Percentiles rank a stretch among this genome's conserved stretches.
phyloP scores from a whole-genome alignment of 495 filamentous ascomycete species.

The Astrothelium subdiscretum region DNA sequence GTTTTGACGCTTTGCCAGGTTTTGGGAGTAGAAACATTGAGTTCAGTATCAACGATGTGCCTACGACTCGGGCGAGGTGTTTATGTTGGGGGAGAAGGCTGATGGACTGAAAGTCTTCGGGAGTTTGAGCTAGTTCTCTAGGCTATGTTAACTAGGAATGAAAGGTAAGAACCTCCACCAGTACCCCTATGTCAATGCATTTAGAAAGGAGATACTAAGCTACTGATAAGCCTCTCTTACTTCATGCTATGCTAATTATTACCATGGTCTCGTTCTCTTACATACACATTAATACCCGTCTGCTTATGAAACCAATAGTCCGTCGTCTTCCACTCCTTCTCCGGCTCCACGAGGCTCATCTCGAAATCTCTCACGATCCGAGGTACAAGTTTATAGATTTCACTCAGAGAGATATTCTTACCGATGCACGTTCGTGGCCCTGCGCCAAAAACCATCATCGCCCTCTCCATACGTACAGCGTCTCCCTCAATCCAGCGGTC shows the following conservation, averaged over 20 bases:
- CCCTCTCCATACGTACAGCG: background rate
- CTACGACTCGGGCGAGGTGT: too few species aligned
- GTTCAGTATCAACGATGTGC: too few species aligned
- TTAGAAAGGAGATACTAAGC: background rate
- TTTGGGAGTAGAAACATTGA: too few species aligned
- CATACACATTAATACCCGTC: conserved; percentile 13
- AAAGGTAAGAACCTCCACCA: too few species aligned
- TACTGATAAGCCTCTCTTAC: background rate
- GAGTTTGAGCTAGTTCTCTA: too few species aligned
- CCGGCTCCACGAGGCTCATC: conserved; percentile 22
- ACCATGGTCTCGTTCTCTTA: background rate
- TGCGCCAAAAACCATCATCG: conserved; percentile 7
- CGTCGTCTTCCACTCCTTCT: conserved; percentile 28
- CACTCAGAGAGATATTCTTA: conserved; percentile 16
- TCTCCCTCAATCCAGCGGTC: background rate
- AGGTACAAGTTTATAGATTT: conserved; percentile 25
- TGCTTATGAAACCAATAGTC: conserved; percentile 42
- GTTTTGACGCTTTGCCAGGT: too few species aligned
- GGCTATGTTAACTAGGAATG: too few species aligned
- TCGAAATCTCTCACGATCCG: conserved; percentile 35
- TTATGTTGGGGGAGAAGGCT: too few species aligned
- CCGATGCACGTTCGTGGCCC: conserved; percentile 17
- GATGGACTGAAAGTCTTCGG: too few species aligned
- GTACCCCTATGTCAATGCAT: background rate
- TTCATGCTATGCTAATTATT: background rate